Evolutionary conservation across 1,139 yeast species (phyloP), one percentile per base, ranked within the genome.

Genomic region (Hemisphaericaspora subhashii): DNA sequence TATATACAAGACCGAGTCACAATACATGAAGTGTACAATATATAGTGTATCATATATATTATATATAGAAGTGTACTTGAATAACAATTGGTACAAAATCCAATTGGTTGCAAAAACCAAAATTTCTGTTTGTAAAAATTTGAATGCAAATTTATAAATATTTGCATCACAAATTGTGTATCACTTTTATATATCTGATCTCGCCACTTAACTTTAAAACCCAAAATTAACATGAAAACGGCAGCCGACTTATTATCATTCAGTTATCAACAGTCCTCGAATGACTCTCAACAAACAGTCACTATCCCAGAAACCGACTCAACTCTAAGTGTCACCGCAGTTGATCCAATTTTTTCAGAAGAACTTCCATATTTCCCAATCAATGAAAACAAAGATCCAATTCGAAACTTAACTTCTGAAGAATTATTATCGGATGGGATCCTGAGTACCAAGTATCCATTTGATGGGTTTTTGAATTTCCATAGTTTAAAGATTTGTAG

Each of bases 401-500:
- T 60, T 3, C 35, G 44, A 3, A 50, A 52, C 10, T 42, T 45
- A 15, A 25, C 53, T 2, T 39, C 41, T 10, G 46, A 46, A 8
- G 69, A 64, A 24, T 47, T 66, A 21, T 42, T 66, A 11, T 30
- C 30, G 11, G 53, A 58, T 40, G 64, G 64, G 5, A 52, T 53
- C 35, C 45, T 37, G 2, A 54, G 38, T 28, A 47, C 54, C n/a
- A 61, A 56, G 24, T 48, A 45, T 20, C 49, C 58, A 2, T 38
- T 39, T 13, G 73, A 68, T 48, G 71, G 71, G 13, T 58, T 68
- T 46, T 25, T 60, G 8, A 55, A 51, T 21, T 66, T 66, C 45
- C 66, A 62, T 45, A 58, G 64, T 3, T 43, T 68, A 12, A 66
- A 60, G 39, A 44, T 65, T 20, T 54, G 58, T 32, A 54, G 66